Conservation (phyloP, 805 yeast genomes). For the Cyberlindnera americana region DNA sequence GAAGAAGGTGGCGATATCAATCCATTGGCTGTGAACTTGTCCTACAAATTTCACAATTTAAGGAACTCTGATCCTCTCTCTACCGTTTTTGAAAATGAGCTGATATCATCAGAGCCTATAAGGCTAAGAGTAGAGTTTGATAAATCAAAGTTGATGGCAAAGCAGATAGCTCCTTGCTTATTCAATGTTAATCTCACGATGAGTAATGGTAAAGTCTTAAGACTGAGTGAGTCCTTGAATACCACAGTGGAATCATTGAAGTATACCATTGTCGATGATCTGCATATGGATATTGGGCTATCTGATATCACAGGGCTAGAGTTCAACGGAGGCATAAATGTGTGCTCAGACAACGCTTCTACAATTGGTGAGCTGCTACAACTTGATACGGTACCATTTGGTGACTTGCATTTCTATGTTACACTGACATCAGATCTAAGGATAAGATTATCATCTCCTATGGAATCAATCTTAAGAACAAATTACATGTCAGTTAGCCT, state of each 20-base stretch:
- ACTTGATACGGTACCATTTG: conserved; percentile 34
- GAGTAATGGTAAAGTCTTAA: conserved; percentile 19
- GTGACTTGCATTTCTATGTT: conserved; percentile 27
- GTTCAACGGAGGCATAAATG: conserved; percentile 19
- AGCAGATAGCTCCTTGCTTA: conserved; percentile 12
- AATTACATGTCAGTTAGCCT: conserved; percentile 14
- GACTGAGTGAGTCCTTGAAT: conserved; percentile 15
- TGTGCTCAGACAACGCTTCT: conserved; percentile 16
- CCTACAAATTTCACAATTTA: conserved; percentile 14
- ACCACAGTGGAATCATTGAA: conserved; percentile 16
- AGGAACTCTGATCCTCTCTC: conserved; percentile 16
- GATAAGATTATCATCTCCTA: conserved; percentile 27
- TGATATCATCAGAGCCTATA: conserved; percentile 6
- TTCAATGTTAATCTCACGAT: conserved; percentile 19
- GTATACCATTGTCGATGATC: conserved; percentile 16
- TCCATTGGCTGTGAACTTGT: conserved; percentile 17
- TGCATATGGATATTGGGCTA: conserved; percentile 13
- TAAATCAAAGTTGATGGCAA: conserved; percentile 5
- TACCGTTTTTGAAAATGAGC: conserved; percentile 12
- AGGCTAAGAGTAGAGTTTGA: conserved; percentile 24
- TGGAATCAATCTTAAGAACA: conserved; percentile 13
- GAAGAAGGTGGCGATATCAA: conserved; percentile 15
- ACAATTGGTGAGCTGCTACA: conserved; percentile 29
- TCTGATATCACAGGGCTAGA: conserved; percentile 16
- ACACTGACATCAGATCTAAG: conserved; percentile 22